Conservation (phyloP, 306 rosid species). For the Medicago lupulina region DNA sequence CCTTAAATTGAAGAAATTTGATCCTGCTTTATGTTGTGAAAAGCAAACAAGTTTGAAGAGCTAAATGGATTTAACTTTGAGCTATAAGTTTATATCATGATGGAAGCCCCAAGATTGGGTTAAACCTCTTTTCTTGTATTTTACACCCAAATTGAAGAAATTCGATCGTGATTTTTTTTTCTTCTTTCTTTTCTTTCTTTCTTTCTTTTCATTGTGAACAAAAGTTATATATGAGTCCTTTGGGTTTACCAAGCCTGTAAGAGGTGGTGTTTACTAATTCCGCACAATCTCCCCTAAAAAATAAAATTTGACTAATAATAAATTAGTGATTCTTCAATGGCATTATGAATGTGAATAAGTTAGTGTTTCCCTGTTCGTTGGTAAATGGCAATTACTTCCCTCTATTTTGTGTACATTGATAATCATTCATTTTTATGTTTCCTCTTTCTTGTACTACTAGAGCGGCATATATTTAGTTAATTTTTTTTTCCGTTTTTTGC, state of each 20-base stretch:
- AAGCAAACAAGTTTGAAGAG: background rate
- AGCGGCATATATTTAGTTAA: no score
- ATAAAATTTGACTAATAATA: background rate
- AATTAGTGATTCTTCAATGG: conserved; percentile 19
- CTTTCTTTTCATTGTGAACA: conserved; percentile 1
- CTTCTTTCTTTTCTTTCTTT: no score
- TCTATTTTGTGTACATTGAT: no score
- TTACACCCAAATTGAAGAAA: background rate
- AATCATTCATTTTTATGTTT: no score
- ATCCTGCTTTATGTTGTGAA: conserved; percentile 27
- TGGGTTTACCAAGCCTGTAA: background rate
- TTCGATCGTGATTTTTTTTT: background rate
- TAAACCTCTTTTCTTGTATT: background rate
- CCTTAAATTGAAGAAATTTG: conserved; percentile 27
- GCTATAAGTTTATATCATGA: conserved; percentile 3
- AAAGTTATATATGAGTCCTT: background rate
- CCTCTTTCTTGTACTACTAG: no score
- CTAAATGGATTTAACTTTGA: conserved; percentile 33
- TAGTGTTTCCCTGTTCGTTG: background rate
- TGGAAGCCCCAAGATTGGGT: conserved; percentile 9
- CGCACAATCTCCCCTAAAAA: background rate
- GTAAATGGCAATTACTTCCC: background rate
- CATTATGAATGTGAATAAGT: conserved; percentile 15
- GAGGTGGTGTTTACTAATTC: conserved; percentile 16
- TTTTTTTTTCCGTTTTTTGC: no score